Evolutionary conservation across 768 basidiomycete species (phyloP), one percentile per base, ranked within the genome.

Genomic region (Boletus subparvulus): DNA sequence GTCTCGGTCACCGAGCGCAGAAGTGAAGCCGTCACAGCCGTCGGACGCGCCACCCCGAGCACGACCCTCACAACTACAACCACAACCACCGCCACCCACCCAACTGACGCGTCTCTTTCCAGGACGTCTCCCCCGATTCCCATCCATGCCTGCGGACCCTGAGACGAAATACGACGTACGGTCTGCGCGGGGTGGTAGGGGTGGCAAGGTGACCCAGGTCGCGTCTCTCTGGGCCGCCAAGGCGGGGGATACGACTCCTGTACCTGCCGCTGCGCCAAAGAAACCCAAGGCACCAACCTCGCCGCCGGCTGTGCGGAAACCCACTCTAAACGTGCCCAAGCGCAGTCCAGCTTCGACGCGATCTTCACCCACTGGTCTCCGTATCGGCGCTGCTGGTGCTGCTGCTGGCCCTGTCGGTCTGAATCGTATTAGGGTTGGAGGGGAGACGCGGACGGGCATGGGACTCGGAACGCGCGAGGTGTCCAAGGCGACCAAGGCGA

Each of bases 111-210:
- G 42, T 36, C 50, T 67, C 44, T 33, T 65, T 33, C 65, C 72
- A 1, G 65, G 67, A 3, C 74, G 67, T 21, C 50, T 74, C 6
- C 72, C 76, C 19, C 62, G 62, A 1, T 73, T 76, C 54, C 71
- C 76, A 3, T 59, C 72, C 52, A 63, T 70, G 41, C 68, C 70
- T 21, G 55, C 62, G 4, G 81, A 84, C 57, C 75, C 80, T 0
- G 86, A 84, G 50, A 79, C 77, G 21, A 86, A 84, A 55, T 90
- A 91, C 64, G 84, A 92, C 64, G 70, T 90, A 26, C 83, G 86
- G 13, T 91, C 88, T 37, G 89, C 88, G 5, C 80, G 90, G 21
- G 89, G 91, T 5, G 90, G 91, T 3, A 75, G 80, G 42, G 90
- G 91, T 3, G 91, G 90, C 13, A 80, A 81, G 51, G 90, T 92